Evolutionary conservation across 352 stramenopile genomes (phyloP).

Genomic region (Phytophthora hybrid): DNA sequence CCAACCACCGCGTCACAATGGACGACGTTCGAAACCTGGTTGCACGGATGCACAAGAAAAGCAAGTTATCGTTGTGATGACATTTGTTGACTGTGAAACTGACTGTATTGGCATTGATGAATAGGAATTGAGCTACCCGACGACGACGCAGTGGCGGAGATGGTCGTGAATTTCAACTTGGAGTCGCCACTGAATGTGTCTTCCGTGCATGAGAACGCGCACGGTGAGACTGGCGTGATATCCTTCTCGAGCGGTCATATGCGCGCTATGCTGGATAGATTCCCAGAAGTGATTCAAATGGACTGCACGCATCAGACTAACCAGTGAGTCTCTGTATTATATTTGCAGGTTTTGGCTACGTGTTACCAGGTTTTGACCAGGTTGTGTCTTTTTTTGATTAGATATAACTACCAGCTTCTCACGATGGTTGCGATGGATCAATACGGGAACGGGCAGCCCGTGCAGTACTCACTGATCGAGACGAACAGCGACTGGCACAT

Average conservation of each 20-base stretch:
- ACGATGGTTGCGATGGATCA: constrained; percentile 19
- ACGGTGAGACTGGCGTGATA: constrained; percentile 16
- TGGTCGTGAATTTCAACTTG: constrained; percentile 18
- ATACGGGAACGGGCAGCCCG: not conserved
- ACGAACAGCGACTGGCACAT: constrained; percentile 16
- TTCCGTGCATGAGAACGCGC: constrained; percentile 7
- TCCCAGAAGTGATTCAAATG: constrained; percentile 16
- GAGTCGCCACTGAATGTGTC: constrained; percentile 8
- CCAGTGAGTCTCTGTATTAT: no score
- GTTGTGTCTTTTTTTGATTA: not conserved
- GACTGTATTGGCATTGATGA: not conserved
- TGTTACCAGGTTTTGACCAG: constrained; percentile 1
- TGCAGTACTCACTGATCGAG: constrained; percentile 20
- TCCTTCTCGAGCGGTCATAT: constrained; percentile 6
- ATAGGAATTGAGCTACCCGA: constrained; percentile 1
- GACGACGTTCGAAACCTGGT: not conserved
- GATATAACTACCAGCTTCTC: constrained; percentile 27
- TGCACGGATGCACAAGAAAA: not conserved
- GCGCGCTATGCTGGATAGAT: constrained; percentile 8
- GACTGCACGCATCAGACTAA: not conserved
- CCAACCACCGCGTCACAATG: no score
- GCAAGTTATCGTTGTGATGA: not conserved
- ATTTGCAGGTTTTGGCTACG: no score
- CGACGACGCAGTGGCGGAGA: constrained; percentile 13
- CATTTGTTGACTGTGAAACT: not conserved